These are phyloP conservation scores for Euphorbia lathyris DNA, from an alignment of 345 rosid species.

Conservation along the genomic window DNA sequence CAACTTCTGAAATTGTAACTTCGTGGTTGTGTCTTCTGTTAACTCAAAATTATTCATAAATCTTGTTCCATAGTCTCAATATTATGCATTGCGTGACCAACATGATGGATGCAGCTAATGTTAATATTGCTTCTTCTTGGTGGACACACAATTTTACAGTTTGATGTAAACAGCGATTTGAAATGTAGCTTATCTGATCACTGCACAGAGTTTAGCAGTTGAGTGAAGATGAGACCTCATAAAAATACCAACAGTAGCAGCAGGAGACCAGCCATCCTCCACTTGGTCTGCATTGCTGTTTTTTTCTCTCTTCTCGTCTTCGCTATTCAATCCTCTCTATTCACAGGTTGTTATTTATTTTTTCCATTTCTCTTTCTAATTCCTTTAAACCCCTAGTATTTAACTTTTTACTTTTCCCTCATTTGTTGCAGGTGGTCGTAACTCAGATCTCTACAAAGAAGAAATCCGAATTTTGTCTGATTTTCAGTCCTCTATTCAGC, in stretches of 20 bases:
- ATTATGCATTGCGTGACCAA: too few species aligned
- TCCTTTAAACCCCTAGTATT: neutral
- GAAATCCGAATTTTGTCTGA: constrained; percentile 49
- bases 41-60: too few species aligned
- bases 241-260: constrained; percentile 13
- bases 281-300: constrained; percentile 48
- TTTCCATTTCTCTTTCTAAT: neutral
- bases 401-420: neutral
- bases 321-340: constrained; percentile 60
- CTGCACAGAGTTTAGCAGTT: neutral
- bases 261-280: constrained; percentile 50
- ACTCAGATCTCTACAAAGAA: constrained; percentile 33
- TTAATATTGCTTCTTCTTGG: too few species aligned
- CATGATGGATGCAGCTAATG: too few species aligned
- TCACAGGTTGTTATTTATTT: constrained; percentile 44
- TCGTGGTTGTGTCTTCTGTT: too few species aligned
- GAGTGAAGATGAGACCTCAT: constrained; percentile 15
- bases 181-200: too few species aligned
- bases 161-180: too few species aligned
- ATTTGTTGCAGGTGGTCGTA: constrained; percentile 39
- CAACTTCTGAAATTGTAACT: too few species aligned
- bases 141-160: too few species aligned
- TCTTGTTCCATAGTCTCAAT: too few species aligned
- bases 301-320: constrained; percentile 58
- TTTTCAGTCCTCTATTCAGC: constrained; percentile 70